Evolutionary conservation across 495 filamentous ascomycete genomes (phyloP).

Genomic region (Hapsidospora chrysogenum): DNA sequence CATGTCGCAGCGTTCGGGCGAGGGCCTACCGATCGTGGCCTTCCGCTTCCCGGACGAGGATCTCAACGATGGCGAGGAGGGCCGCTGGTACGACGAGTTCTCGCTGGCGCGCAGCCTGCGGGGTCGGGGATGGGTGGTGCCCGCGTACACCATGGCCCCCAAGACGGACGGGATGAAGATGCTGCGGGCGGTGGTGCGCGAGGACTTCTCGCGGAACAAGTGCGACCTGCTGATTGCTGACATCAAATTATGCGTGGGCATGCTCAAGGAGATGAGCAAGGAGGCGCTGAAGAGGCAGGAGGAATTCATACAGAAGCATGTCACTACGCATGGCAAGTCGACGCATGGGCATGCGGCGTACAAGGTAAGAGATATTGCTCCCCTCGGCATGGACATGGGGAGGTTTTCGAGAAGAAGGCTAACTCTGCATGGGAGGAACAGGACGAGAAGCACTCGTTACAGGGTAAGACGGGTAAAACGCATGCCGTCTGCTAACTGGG

Average conservation of each 20-base stretch:
- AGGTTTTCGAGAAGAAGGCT: no score
- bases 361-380: slow-evolving; percentile 15
- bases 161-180: slow-evolving; percentile 62
- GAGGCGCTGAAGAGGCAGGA: slow-evolving; percentile 47
- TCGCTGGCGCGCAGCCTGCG: slow-evolving; percentile 67
- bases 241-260: slow-evolving; percentile 50
- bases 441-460: slow-evolving; percentile 66
- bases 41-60: slow-evolving; percentile 42
- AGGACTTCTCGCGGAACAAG: slow-evolving; percentile 66
- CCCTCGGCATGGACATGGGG: no score
- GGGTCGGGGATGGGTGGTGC: slow-evolving; percentile 74
- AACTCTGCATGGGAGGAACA: slow-evolving; percentile 18
- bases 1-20: slow-evolving; percentile 57
- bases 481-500: slow-evolving; percentile 56
- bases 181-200: slow-evolving; percentile 76
- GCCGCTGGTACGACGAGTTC: slow-evolving; percentile 67
- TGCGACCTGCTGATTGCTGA: slow-evolving; percentile 59
- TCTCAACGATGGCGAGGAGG: slow-evolving; percentile 18
- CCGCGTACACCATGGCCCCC: slow-evolving; percentile 90
- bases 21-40: slow-evolving; percentile 72
- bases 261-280: slow-evolving; percentile 57
- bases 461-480: slow-evolving; percentile 80
- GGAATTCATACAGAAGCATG: slow-evolving; percentile 42
- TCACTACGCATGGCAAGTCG: slow-evolving; percentile 34
- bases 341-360: slow-evolving; percentile 49